These are phyloP conservation scores for Volvox reticuliferus DNA, from an alignment of 139 green algal genomes.

Conservation along the genomic window DNA sequence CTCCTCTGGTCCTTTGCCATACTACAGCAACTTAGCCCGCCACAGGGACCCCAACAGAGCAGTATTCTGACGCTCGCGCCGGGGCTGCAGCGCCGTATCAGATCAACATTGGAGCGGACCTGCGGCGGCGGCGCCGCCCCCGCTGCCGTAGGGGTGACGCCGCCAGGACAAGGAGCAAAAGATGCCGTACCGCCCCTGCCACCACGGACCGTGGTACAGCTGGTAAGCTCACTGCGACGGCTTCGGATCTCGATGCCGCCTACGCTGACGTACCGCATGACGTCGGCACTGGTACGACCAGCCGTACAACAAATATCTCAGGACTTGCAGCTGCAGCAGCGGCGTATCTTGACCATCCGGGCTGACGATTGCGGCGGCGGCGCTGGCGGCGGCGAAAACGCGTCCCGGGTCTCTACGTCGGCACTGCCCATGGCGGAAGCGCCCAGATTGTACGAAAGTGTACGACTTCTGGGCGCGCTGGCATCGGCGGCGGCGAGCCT, in stretches of 20 bases:
- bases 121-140: not conserved
- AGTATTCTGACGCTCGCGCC: not conserved
- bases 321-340: not conserved
- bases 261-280: not conserved
- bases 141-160: not conserved
- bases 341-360: too few species aligned
- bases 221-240: not conserved
- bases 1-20: not conserved
- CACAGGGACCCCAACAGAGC: not conserved
- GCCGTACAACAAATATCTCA: not conserved
- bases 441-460: not conserved
- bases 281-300: not conserved
- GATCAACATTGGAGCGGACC: not conserved
- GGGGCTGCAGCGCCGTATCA: not conserved
- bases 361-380: too few species aligned
- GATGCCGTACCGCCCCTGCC: not conserved
- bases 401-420: too few species aligned
- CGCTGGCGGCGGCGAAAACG: too few species aligned
- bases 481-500: not conserved
- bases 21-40: not conserved
- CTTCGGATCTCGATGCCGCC: not conserved
- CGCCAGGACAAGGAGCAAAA: not conserved
- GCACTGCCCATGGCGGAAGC: not conserved
- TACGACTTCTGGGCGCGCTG: conserved; percentile 18
- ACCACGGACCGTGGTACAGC: not conserved